Evolutionary conservation across 73 alveolate species (phyloP).

Genomic region (Tetrahymena thermophila): DNA sequence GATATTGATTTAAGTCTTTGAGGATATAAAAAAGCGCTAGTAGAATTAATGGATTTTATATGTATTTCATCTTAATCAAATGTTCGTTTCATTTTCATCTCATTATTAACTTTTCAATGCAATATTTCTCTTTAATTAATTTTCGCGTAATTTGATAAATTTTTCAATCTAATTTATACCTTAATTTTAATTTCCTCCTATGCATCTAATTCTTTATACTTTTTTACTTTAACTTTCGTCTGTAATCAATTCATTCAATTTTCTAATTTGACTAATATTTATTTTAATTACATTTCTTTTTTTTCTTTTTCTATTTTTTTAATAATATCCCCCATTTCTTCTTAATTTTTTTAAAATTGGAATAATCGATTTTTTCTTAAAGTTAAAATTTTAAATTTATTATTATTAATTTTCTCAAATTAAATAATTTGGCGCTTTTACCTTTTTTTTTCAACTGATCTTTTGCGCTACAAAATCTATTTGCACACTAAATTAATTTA

Average conservation of each 20-base stretch:
- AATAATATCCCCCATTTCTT: neutral
- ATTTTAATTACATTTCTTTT: too few relatives aligned
- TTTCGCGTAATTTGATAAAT: neutral
- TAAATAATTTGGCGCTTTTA: neutral
- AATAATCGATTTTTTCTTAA: neutral
- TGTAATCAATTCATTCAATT: neutral
- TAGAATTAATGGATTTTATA: neutral
- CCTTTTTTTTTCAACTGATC: neutral
- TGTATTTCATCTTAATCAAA: neutral
- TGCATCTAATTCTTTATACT: neutral
- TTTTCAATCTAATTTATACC: neutral
- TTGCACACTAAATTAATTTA: neutral
- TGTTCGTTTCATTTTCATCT: neutral
- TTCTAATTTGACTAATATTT: neutral
- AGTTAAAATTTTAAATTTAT: too few relatives aligned
- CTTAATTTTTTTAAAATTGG: too few relatives aligned
- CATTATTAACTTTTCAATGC: neutral
- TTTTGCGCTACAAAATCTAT: neutral
- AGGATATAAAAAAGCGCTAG: neutral
- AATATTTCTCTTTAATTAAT: neutral
- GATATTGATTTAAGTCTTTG: neutral
- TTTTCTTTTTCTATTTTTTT: too few relatives aligned
- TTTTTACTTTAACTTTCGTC: neutral
- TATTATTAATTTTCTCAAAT: neutral
- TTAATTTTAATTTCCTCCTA: neutral